Evolutionary conservation across 2,329 filamentous ascomycete species (phyloP), one percentile per base, ranked within the genome.

Genomic region (Alternaria infectoria): DNA sequence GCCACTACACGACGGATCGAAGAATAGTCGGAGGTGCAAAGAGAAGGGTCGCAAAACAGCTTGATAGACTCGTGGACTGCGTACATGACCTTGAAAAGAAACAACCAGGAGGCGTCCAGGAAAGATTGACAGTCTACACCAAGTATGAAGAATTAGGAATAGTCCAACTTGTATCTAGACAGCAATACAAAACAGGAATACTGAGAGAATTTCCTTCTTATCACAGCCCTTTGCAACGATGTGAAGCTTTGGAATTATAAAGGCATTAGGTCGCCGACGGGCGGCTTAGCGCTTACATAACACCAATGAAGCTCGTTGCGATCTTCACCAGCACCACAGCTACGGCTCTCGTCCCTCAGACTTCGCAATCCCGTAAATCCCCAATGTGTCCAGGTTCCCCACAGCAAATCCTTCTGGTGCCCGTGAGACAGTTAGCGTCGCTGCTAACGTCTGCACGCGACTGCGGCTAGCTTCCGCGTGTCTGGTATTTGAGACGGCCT

Each of bases 401-500:
- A 44, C 36, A 59, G 17, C 40, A 44, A 59, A 50, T 59, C 46
- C 51, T 52, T 56, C 50, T 45, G 19, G 17, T 21, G 49, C 43
- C 17, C 28, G 30, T 30, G 23, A 55, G 49, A 19, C 32, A 25
- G 23, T 28, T 47, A 49, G 50, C 26, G 44, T 15, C 44, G 59
- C 56, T 51, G 57, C 50, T 28, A 26, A 30, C 19, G 43, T 46
- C 26, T 36, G 36, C 55, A 65, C 47, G 55, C 59, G 60, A 62
- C 36, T 57, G 43, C 40, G 55, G 51, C 49, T 64, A 66, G 60
- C 56, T 49, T 50, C 40, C 56, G 46, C 32, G 43, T 45, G 45
- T 30, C 43, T 26, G 25, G 43, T 59, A 59, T 54, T 59, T 58
- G 45, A 61, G 26, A 40, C 43, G 40, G 47, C 21, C 45, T 55